Percentiles rank a stretch among this genome's conserved stretches.
phyloP scores from a whole-genome alignment of 345 rosid genomes.

The Capsella bursapastoris region DNA sequence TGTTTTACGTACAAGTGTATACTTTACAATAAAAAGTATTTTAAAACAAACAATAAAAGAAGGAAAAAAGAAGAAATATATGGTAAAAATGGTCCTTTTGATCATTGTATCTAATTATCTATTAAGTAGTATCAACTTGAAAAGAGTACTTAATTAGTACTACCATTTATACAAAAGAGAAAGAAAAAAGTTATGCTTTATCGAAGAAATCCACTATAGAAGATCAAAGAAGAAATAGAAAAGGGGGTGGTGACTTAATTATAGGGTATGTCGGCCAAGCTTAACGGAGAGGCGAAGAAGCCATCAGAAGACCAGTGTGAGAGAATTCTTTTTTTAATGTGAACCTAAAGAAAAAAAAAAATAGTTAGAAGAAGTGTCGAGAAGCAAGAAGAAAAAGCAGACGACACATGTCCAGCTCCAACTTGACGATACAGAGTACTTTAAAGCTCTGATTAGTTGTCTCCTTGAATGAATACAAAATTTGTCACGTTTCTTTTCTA shows the following conservation, averaged over 20 bases:
- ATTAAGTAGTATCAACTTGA: too few relatives aligned
- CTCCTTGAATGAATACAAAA: slow-evolving; percentile 42
- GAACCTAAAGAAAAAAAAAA: neutral
- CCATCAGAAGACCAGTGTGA: neutral
- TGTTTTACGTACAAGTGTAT: too few relatives aligned
- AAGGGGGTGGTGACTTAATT: too few relatives aligned
- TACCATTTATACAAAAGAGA: too few relatives aligned
- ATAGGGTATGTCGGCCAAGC: slow-evolving; percentile 28
- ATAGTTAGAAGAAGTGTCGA: slow-evolving; percentile 15
- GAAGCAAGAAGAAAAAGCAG: slow-evolving; percentile 37
- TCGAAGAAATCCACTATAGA: neutral
- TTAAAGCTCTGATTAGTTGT: slow-evolving; percentile 32
- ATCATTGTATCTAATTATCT: too few relatives aligned
- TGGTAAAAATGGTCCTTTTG: too few relatives aligned
- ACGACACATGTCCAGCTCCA: slow-evolving; percentile 29
- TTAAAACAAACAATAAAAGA: too few relatives aligned
- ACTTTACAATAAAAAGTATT: too few relatives aligned
- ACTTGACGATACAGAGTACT: slow-evolving; percentile 24
- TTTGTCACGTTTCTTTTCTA: slow-evolving; percentile 40
- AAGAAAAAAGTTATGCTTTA: too few relatives aligned
- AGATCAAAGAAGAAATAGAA: neutral
- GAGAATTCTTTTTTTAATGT: neutral
- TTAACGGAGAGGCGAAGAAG: neutral
- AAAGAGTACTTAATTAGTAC: too few relatives aligned
- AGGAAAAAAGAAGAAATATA: too few relatives aligned